Evolutionary conservation across 495 filamentous ascomycete species (phyloP).

Genomic region (Aspergillus asperescens): DNA sequence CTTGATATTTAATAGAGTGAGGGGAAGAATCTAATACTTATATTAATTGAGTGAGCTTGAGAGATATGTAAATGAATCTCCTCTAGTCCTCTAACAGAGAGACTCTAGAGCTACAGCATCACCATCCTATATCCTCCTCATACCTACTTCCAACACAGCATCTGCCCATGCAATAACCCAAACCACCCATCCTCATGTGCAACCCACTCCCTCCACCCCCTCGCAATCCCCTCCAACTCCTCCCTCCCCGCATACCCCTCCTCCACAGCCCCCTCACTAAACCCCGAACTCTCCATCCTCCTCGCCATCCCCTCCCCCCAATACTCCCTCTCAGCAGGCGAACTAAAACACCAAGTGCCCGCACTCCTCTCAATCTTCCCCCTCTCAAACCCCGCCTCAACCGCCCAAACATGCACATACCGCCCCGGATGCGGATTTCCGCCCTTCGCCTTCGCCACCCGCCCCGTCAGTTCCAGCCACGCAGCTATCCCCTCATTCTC

Average conservation of each 20-base stretch:
- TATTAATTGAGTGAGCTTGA: too few relatives aligned
- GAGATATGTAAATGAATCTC: too few relatives aligned
- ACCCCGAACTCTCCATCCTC: slow-evolving; percentile 35
- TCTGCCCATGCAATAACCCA: slow-evolving; percentile 47
- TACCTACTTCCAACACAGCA: slow-evolving; percentile 43
- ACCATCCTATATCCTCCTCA: too few relatives aligned
- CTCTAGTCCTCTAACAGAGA: too few relatives aligned
- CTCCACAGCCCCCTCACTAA: slow-evolving; percentile 31
- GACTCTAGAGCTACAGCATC: too few relatives aligned
- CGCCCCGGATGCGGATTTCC: slow-evolving; percentile 45
- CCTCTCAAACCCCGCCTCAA: slow-evolving; percentile 40
- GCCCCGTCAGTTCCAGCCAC: slow-evolving; percentile 36
- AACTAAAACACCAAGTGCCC: slow-evolving; percentile 46
- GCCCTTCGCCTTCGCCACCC: slow-evolving; percentile 33
- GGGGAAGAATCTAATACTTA: too few relatives aligned
- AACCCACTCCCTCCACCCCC: slow-evolving; percentile 42
- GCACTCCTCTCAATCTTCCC: slow-evolving; percentile 32
- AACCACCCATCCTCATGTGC: slow-evolving; percentile 48
- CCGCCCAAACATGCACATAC: slow-evolving; percentile 45
- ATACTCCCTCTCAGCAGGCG: slow-evolving; percentile 35
- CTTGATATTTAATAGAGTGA: too few relatives aligned
- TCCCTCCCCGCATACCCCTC: slow-evolving; percentile 35
- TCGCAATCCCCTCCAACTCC: slow-evolving; percentile 36
- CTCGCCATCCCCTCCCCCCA: slow-evolving; percentile 48
- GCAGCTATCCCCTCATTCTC: slow-evolving; percentile 34